Base-by-base conservation (phyloP, 2,329 filamentous ascomycete genomes). In the Colletotrichum theobromicola region DNA sequence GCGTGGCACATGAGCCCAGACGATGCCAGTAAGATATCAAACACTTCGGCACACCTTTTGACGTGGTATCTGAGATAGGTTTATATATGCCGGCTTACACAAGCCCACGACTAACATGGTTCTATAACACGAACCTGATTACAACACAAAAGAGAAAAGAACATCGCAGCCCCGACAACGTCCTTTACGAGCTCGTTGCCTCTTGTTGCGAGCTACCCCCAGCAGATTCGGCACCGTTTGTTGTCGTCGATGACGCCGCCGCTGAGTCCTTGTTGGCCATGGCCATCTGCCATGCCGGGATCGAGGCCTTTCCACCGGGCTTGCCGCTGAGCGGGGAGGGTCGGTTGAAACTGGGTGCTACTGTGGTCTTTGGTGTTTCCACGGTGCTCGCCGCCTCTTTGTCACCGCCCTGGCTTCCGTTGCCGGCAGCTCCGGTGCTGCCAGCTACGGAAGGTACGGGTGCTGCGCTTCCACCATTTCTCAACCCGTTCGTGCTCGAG, bases 281-380 rank as follows among this genome's bases (percentile, higher is more conserved):
- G 62, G 93, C 93, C 88, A 95, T 90, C 84, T 96, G 94, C 94
- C 94, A 96, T 6, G 93, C 91, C 6, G 94, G 94, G 77, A 96
- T 96, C 13, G 93, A 92, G 13, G 93, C 93, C 84, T 90, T 92
- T 37, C 84, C 85, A 16, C 83, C 79, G 46, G 89, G 83, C 76
- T 87, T 85, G 71, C 88, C 85, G 74, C 88, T 37, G 77, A 82
- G 69, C 15, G 64, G 70, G 24, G 64, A 55, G 12, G 76, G 68
- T 53, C 81, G 76, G 76, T 78, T 82, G 53, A 81, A 81, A 66
- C 72, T 80, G 75, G 75, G 65, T 70, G 80, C 79, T 60, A 78
- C 77, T 1, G 76, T 78, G 30, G 81, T 80, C 79, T 85, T 84
- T 35, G 82, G 75, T 26, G 81, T 70, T 69, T 85, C 83, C 5